Conservation (phyloP, 129 eudicot genomes). For the Saposhnikovia divaricata region DNA sequence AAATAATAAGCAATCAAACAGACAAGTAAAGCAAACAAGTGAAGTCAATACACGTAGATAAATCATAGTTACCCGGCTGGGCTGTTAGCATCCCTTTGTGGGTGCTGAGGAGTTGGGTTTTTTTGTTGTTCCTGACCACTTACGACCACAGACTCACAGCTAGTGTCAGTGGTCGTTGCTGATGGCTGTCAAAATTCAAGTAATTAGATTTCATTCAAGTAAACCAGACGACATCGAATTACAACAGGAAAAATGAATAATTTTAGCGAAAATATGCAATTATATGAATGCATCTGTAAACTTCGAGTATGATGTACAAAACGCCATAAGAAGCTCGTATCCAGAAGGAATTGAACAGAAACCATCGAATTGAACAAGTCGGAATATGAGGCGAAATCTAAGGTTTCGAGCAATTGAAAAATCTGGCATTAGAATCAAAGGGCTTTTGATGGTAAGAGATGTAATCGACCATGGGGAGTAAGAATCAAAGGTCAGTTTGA, state of each 20-base stretch:
- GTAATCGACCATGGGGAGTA: too few species aligned
- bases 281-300: too few species aligned
- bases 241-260: neutral
- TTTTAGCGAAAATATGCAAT: too few species aligned
- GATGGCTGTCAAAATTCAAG: slow-evolving; percentile 21
- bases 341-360: too few species aligned
- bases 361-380: too few species aligned
- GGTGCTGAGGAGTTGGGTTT: slow-evolving; percentile 81
- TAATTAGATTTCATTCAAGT: neutral
- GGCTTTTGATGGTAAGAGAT: too few species aligned
- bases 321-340: too few species aligned
- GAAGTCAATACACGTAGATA: neutral
- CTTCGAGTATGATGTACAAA: too few species aligned
- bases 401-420: too few species aligned
- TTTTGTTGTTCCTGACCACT: slow-evolving; percentile 60
- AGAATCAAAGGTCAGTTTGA: too few species aligned
- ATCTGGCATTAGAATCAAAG: too few species aligned
- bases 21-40: neutral
- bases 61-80: slow-evolving; percentile 71
- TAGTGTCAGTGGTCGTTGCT: slow-evolving; percentile 60
- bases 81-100: slow-evolving; percentile 79
- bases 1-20: slow-evolving; percentile 1
- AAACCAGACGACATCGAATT: neutral
- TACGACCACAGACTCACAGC: slow-evolving; percentile 80
- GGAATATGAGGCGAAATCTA: too few species aligned